These are phyloP conservation scores for Aspergillus olivimuriae DNA, from an alignment of 495 filamentous ascomycete genomes.

Conservation along the genomic window DNA sequence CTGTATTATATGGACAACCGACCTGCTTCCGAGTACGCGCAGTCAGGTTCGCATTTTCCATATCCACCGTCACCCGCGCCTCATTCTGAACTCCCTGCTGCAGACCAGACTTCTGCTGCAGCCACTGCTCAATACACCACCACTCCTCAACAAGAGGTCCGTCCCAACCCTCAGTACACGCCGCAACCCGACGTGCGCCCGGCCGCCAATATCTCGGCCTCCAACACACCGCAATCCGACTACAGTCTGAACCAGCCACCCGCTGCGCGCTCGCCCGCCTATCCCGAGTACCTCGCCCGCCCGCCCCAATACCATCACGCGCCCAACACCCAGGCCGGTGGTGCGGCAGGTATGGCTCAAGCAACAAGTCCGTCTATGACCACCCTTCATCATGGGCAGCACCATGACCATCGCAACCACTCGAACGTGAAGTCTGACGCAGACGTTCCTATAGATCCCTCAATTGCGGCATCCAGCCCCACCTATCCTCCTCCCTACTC, in stretches of 20 bases:
- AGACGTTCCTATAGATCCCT: conserved; percentile 98
- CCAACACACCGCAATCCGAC: conserved; percentile 81
- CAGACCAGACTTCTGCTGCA: conserved; percentile 86
- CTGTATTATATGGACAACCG: conserved; percentile 69
- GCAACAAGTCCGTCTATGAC: conserved; percentile 92
- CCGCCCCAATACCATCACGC: conserved; percentile 59
- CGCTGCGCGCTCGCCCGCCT: conserved; percentile 71
- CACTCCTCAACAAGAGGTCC: conserved; percentile 42
- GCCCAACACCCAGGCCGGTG: conserved; percentile 63
- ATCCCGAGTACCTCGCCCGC: conserved; percentile 68
- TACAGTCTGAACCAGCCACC: conserved; percentile 76
- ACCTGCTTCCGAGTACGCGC: conserved; percentile 87
- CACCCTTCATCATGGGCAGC: conserved; percentile 67
- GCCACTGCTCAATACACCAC: conserved; percentile 34
- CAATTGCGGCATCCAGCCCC: conserved; percentile 86
- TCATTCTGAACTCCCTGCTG: conserved; percentile 72
- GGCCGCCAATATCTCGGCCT: conserved; percentile 53
- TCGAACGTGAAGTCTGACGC: conserved; percentile 83
- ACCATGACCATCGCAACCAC: conserved; percentile 56
- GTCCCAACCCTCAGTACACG: conserved; percentile 46
- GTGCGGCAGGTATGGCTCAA: conserved; percentile 92
- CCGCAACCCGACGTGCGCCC: conserved; percentile 73
- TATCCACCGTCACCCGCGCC: conserved; percentile 63
- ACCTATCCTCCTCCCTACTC: conserved; percentile 82
- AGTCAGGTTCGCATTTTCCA: conserved; percentile 95